Percentiles rank a stretch among this genome's conserved stretches.
Conservation (phyloP, 2,329 filamentous ascomycete genomes). For the Talaromyces verruculosus region DNA sequence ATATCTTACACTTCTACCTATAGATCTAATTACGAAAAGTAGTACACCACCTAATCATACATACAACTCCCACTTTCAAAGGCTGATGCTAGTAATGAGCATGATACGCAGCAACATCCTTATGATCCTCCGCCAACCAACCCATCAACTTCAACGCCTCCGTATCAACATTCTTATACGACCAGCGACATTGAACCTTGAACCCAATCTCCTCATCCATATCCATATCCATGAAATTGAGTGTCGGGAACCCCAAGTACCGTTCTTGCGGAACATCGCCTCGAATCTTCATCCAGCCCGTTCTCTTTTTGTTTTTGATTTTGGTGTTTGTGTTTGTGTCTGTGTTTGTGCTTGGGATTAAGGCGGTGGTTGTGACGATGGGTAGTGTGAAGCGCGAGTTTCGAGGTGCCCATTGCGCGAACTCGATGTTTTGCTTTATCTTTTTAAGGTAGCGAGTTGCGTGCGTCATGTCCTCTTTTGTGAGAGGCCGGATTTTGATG, state of each 20-base stretch:
- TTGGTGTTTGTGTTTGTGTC: not conserved
- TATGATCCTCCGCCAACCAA: slow-evolving; percentile 23
- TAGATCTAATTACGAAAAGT: not conserved
- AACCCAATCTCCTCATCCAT: slow-evolving; percentile 23
- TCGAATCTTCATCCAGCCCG: slow-evolving; percentile 24
- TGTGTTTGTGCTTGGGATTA: not conserved
- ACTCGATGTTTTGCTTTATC: not conserved
- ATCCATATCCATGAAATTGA: slow-evolving; percentile 5
- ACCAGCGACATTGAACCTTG: slow-evolving; percentile 39
- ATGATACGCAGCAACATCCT: slow-evolving; percentile 1
- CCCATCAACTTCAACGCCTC: slow-evolving; percentile 35
- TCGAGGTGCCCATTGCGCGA: slow-evolving; percentile 10
- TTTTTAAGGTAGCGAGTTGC: not conserved
- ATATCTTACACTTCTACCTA: not conserved
- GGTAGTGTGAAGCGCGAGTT: slow-evolving; percentile 43
- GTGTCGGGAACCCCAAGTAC: not conserved
- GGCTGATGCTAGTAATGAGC: not conserved
- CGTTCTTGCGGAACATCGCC: slow-evolving; percentile 1
- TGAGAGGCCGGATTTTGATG: slow-evolving; percentile 10
- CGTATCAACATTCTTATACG: slow-evolving; percentile 42
- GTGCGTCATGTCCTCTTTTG: slow-evolving; percentile 12
- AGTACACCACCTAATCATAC: not conserved
- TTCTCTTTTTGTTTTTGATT: slow-evolving; percentile 8
- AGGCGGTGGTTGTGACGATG: slow-evolving; percentile 22
- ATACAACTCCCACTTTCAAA: not conserved